Base-by-base conservation (phyloP, 768 basidiomycete species). In the Russula brevipes region DNA sequence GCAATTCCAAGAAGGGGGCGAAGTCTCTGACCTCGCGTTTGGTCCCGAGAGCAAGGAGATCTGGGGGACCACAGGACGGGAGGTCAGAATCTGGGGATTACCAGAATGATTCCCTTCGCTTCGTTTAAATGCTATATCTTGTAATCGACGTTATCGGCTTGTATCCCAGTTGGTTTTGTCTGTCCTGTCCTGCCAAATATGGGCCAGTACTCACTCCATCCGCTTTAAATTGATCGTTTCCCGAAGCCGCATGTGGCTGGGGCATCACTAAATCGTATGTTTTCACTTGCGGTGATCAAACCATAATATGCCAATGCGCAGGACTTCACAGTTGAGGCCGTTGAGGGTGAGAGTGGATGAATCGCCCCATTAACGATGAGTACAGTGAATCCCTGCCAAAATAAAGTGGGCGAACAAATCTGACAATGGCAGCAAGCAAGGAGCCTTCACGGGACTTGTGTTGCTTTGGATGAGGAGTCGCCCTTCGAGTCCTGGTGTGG, bases 81-180 rank as follows among this genome's bases (percentile, higher is more conserved):
- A 94, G 72, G 88, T 93, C 49, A 82, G 84, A 73, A 85, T 92
- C 68, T 94, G 89, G 91, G 86, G 90, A n/a, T 46, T 79, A 60
- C 69, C 73, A 16, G 71, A 72, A 64, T 76, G 71, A 69, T 50
- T n/a, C 12, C 24, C 24, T 52, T 33, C n/a, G n/a, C n/a, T n/a
- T n/a, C 9, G 19, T 52, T 36, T 47, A 42, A 44, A 53, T 58
- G 52, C n/a, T 10, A 10, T 60, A 30, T 63, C 30, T 24, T 68
- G 60, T 69, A 41, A 33, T 61, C n/a, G 51, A 16, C 17, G 45
- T 45, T 50, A 17, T 50, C 24, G 38, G 33, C 53, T 50, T 60
- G 31, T 55, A 50, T 59, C 19, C 41, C 44, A 39, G 46, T 44
- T 36, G 42, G 49, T 44, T 36, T 5, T 54, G 31, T 46, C 33